These are phyloP conservation scores for Aspergillus brasiliensis DNA, from an alignment of 2,329 filamentous ascomycete genomes.

Conservation along the genomic window DNA sequence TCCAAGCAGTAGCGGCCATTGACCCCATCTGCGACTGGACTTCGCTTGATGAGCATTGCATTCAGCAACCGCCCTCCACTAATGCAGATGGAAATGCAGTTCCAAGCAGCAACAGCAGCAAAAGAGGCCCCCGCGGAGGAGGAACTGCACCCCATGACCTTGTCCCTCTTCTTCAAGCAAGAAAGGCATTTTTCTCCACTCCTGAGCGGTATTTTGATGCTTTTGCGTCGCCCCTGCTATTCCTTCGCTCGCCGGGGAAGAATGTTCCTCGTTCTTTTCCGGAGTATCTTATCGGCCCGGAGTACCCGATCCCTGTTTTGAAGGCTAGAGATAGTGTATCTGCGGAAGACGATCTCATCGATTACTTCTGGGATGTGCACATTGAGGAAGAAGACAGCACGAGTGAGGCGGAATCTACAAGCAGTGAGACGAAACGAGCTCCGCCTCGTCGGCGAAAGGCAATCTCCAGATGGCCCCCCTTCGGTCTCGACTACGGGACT, in stretches of 20 bases:
- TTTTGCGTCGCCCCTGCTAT: slow-evolving; percentile 47
- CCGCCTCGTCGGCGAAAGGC: slow-evolving; percentile 37
- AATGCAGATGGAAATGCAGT: neutral
- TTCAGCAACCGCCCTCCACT: neutral
- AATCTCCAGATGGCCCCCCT: slow-evolving; percentile 43
- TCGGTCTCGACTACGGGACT: slow-evolving; percentile 38
- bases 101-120: neutral
- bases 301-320: slow-evolving; percentile 37
- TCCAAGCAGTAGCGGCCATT: slow-evolving; percentile 36
- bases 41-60: slow-evolving; percentile 44
- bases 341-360: neutral
- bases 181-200: slow-evolving; percentile 38
- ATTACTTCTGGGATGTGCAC: slow-evolving; percentile 14
- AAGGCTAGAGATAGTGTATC: neutral
- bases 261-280: slow-evolving; percentile 41
- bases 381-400: neutral
- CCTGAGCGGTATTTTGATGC: slow-evolving; percentile 47
- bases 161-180: slow-evolving; percentile 37
- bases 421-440: neutral
- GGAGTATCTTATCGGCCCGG: slow-evolving; percentile 35
- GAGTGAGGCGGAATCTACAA: neutral
- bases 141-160: slow-evolving; percentile 33
- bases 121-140: neutral
- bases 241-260: slow-evolving; percentile 45
- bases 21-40: slow-evolving; percentile 45